Percentiles rank a stretch among this genome's conserved stretches.
phyloP scores from a whole-genome alignment of 2,329 filamentous ascomycete species.

The Colletotrichum euphorbiae region DNA sequence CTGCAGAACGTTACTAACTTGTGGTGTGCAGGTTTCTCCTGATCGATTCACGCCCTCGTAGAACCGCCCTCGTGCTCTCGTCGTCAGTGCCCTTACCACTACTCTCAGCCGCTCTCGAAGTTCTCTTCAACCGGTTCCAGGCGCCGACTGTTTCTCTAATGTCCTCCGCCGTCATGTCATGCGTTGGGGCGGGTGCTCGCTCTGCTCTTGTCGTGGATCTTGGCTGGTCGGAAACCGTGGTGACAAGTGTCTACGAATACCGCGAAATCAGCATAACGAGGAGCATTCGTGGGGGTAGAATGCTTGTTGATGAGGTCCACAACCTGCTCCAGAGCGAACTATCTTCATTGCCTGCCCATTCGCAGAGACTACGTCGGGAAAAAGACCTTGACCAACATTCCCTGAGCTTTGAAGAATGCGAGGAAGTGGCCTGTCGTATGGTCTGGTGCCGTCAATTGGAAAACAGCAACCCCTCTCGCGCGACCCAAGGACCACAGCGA shows the following conservation, averaged over 20 bases:
- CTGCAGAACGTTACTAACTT: slow-evolving; percentile 23
- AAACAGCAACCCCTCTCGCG: neutral
- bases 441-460: slow-evolving; percentile 74
- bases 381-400: slow-evolving; percentile 47
- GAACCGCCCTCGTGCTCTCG: slow-evolving; percentile 80
- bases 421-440: slow-evolving; percentile 80
- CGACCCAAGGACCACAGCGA: slow-evolving; percentile 30
- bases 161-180: slow-evolving; percentile 78
- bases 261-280: slow-evolving; percentile 79
- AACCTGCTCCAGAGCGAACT: slow-evolving; percentile 66
- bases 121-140: slow-evolving; percentile 84
- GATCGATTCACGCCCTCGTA: slow-evolving; percentile 80
- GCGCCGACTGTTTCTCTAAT: slow-evolving; percentile 84
- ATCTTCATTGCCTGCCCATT: slow-evolving; percentile 4
- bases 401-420: slow-evolving; percentile 81
- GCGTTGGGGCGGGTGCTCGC: slow-evolving; percentile 83
- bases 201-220: slow-evolving; percentile 90
- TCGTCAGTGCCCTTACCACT: slow-evolving; percentile 82
- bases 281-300: slow-evolving; percentile 79
- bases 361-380: slow-evolving; percentile 10
- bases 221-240: slow-evolving; percentile 89
- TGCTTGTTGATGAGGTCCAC: slow-evolving; percentile 77
- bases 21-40: slow-evolving; percentile 64
- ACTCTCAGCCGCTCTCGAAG: slow-evolving; percentile 79
- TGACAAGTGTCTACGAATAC: slow-evolving; percentile 91